Evolutionary conservation across 345 rosid species (phyloP), one percentile per base, ranked within the genome.

Genomic region (Brassica nigra): DNA sequence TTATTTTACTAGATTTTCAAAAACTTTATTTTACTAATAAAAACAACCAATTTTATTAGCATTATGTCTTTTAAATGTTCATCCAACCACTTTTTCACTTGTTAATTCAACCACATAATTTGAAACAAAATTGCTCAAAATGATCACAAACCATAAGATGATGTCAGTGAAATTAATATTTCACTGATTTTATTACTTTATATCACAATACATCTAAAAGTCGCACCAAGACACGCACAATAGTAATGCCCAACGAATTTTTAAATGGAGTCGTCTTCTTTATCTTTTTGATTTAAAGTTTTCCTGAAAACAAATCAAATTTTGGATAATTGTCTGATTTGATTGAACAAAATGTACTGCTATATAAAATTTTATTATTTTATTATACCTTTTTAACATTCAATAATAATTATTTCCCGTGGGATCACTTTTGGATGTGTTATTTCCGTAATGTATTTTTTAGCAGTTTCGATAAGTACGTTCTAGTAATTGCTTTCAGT

Each of bases 141-240:
- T 42, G 29, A 62, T 37, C 18, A 8, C 70, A 74, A 11, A 12
- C 27, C 15, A 16, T 20, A 47, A 28, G 8, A 74, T 47, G 4
- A 44, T 31, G 33, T 4, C 1, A 73, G 4, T 0, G 20, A 6
- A 62, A 14, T 8, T n/a, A 39, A n/a, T 28, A n/a, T 27, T 28
- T 8, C 14, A 39, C 1, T 61, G 30, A 61, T 61, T 62, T 14
- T 37, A 5, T 39, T 4, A 14, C 37, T 59, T 4, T 14, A n/a
- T 71, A 58, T 27, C 2, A 10, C 16, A 73, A 62, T 29, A 44
- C 12, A 9, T 16, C 42, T 61, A n/a, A 74, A 44, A 63, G 31
- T 44, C 20, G 52, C 27, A 65, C 11, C 2, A 75, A 74, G 9
- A 18, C 23, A 49, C n/a, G 71, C 72, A 27, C n/a, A 74, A 30